phyloP scores from a whole-genome alignment of 176 grass and related monocot species.

The Panicum miliaceum region DNA sequence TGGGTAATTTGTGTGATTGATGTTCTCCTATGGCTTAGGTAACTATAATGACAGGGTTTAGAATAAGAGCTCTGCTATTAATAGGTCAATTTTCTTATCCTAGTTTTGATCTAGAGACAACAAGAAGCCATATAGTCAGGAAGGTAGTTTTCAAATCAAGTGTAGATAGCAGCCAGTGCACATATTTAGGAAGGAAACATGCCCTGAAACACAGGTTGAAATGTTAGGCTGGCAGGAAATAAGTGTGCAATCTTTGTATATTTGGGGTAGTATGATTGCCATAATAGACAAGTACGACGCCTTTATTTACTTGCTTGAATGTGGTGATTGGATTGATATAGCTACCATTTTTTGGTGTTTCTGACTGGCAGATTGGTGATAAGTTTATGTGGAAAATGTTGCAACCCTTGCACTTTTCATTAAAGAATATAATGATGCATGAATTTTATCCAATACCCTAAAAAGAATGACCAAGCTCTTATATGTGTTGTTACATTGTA shows the following conservation, averaged over 20 bases:
- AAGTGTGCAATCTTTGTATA: neutral
- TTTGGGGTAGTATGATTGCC: neutral
- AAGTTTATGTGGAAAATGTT: constrained; percentile 23
- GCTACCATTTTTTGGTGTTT: constrained; percentile 8
- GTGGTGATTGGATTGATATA: neutral
- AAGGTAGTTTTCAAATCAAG: neutral
- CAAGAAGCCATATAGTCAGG: neutral
- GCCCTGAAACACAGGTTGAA: neutral
- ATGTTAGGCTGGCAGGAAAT: neutral
- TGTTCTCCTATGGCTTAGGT: neutral
- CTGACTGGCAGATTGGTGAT: neutral
- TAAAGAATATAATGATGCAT: constrained; percentile 2
- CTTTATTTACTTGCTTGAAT: neutral
- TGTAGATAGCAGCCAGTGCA: neutral
- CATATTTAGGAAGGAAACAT: constrained; percentile 26
- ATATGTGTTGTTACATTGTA: neutral
- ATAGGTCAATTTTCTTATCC: neutral
- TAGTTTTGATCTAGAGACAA: constrained; percentile 9
- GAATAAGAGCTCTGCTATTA: too few relatives aligned
- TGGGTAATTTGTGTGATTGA: neutral
- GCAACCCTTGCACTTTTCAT: neutral
- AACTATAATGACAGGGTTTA: neutral
- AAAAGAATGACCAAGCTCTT: constrained; percentile 1
- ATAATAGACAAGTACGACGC: neutral
- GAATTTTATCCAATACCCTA: neutral